Evolutionary conservation across 352 stramenopile species (phyloP), one percentile per base, ranked within the genome.

Genomic region (Phytophthora uliginosa): DNA sequence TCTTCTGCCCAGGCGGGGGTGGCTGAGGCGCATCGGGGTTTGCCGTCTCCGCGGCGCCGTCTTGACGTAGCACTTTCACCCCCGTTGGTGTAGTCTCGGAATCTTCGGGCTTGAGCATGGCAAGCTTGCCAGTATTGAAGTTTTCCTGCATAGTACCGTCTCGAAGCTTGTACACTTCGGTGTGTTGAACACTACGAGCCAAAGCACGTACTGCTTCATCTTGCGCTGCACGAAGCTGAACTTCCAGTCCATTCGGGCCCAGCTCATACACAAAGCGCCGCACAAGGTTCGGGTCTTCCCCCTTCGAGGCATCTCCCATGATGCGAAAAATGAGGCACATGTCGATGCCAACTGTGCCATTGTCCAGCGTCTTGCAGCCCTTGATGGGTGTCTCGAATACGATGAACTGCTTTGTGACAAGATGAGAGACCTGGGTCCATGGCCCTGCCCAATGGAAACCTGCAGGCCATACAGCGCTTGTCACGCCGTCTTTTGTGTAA

Each of bases 401-500:
- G 31, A 96, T 88, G 51, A 82, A 90, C 69, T 96, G 88, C 81
- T 94, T 94, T 15, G 89, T 97, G 2, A 97, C 84, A 7, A 97
- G 68, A 53, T 97, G 87, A 0, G 88, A 89, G 12, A 96, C 85
- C 62, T 88, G 87, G 5, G 90, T 89, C 76, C 89, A 96, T 8
- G 82, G 59, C 3, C 78, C 86, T 7, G 83, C 83, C 66, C 57
- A 81, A 63, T 97, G 89, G 58, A 96, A 88, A 1, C 91, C 91
- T 13, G 85, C 63, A 0, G 89, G 84, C 89, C 89, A 96, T 10
- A 95, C 74, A 0, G 82, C 66, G 13, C 63, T 88, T 13, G 66
- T 76, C 10, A 61, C 77, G 4, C 76, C 82, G 42, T 88, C 78
- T 7, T 74, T 55, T 7, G 67, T 55, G 34, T 66, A 92, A 59